Evolutionary conservation across 176 grass and related monocot species (phyloP).

Genomic region (Olyra latifolia): DNA sequence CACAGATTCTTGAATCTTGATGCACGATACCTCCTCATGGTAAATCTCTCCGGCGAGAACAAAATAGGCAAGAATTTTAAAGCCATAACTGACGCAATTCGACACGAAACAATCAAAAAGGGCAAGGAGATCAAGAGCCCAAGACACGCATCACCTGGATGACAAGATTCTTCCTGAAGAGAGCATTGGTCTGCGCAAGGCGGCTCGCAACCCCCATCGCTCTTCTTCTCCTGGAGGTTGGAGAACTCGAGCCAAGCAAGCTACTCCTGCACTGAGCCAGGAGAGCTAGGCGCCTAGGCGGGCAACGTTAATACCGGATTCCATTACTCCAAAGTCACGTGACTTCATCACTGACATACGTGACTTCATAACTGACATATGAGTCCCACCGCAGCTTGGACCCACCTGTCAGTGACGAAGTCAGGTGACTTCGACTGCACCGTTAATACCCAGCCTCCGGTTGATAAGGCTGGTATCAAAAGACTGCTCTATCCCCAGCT

Average conservation of each 20-base stretch:
- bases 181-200: conserved; percentile 49
- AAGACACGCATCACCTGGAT: conserved; percentile 38
- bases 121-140: background rate
- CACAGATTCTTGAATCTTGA: conserved; percentile 2
- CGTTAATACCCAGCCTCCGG: background rate
- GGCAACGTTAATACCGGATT: background rate
- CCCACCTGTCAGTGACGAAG: too few species aligned
- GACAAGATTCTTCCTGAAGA: conserved; percentile 60
- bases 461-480: background rate
- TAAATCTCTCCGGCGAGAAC: background rate
- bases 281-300: background rate
- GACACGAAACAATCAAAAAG: background rate
- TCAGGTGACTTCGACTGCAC: too few species aligned
- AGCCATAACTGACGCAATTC: background rate
- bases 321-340: too few species aligned
- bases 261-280: background rate
- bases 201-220: conserved; percentile 33
- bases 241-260: background rate
- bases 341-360: too few species aligned
- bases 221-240: background rate
- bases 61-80: background rate
- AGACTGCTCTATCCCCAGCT: background rate
- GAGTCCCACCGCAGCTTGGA: too few species aligned
- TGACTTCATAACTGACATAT: too few species aligned
- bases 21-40: background rate